A percentile compares a stretch with the other conserved stretches of the same genome.
These are phyloP conservation scores for Sanghuangporus sanghuang DNA, from an alignment of 1,284 basidiomycete genomes.

Conservation along the genomic window DNA sequence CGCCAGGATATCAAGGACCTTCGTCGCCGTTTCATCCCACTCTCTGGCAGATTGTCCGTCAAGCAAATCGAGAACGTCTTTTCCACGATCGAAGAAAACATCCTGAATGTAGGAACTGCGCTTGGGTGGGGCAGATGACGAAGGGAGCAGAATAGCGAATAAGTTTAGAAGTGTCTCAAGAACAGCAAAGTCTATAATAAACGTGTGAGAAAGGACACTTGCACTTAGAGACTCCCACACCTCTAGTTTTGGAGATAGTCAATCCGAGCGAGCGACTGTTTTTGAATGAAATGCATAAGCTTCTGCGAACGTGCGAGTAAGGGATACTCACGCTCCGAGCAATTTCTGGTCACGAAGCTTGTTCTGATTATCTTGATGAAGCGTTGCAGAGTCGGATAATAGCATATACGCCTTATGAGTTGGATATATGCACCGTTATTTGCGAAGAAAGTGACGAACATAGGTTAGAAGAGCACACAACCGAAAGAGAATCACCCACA, in stretches of 20 bases:
- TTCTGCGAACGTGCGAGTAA: not conserved
- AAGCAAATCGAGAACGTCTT: slow-evolving; percentile 37
- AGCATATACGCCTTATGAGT: slow-evolving; percentile 30
- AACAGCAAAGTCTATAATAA: slow-evolving; percentile 43
- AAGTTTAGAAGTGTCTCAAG: slow-evolving; percentile 52
- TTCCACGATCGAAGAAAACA: slow-evolving; percentile 36
- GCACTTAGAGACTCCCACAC: slow-evolving; percentile 19
- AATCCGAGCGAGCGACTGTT: slow-evolving; percentile 30
- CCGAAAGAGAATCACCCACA: not conserved
- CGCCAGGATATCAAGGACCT: slow-evolving; percentile 45
- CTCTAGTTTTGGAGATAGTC: slow-evolving; percentile 29
- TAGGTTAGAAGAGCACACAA: not conserved
- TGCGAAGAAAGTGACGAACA: not conserved
- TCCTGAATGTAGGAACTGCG: slow-evolving; percentile 44
- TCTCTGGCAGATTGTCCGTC: slow-evolving; percentile 36
- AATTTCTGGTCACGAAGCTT: slow-evolving; percentile 28
- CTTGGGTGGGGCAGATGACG: slow-evolving; percentile 33
- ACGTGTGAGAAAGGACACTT: not conserved
- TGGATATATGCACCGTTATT: slow-evolving; percentile 28
- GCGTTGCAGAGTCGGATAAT: slow-evolving; percentile 28
- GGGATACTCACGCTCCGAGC: slow-evolving; percentile 32
- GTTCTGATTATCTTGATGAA: slow-evolving; percentile 26
- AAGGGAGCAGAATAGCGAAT: slow-evolving; percentile 51
- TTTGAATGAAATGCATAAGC: not conserved
- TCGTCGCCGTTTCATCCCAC: slow-evolving; percentile 48